Percentiles rank a stretch among this genome's conserved stretches.
phyloP scores from a whole-genome alignment of 2,329 filamentous ascomycete species.

The Aspergillus pseudoterreus region DNA sequence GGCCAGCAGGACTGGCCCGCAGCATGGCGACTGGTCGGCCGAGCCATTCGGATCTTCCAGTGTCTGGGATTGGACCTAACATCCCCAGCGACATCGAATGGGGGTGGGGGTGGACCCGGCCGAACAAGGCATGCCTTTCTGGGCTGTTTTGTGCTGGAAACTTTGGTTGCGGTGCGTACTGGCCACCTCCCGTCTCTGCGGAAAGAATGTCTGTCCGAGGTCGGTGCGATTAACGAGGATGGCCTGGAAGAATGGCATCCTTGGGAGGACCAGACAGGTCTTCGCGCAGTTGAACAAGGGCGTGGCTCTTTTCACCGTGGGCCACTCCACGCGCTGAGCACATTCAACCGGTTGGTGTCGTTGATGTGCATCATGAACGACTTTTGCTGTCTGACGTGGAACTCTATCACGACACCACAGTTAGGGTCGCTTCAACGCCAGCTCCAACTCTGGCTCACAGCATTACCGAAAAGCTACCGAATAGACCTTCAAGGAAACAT shows the following conservation, averaged over 20 bases:
- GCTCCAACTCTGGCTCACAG: conserved; percentile 29
- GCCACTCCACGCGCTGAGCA: conserved; percentile 48
- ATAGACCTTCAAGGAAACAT: conserved; percentile 25
- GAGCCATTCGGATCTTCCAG: conserved; percentile 54
- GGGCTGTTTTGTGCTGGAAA: conserved; percentile 54
- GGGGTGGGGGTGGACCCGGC: conserved; percentile 23
- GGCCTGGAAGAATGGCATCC: conserved; percentile 72
- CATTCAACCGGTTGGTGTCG: conserved; percentile 50
- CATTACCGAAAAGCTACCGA: conserved; percentile 28
- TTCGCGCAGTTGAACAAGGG: conserved; percentile 23
- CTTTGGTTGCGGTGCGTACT: conserved; percentile 47
- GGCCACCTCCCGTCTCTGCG: conserved; percentile 45
- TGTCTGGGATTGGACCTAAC: conserved; percentile 26
- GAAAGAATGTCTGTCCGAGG: conserved; percentile 48
- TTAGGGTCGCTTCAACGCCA: conserved; percentile 29
- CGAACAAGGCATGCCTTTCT: conserved; percentile 45
- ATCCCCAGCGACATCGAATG: conserved; percentile 50
- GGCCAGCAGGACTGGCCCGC: conserved; percentile 53
- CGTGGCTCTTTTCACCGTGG: conserved; percentile 31
- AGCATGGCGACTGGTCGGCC: conserved; percentile 63
- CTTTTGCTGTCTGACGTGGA: conserved; percentile 25
- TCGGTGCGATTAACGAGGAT: conserved; percentile 57
- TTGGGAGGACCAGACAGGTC: conserved; percentile 54
- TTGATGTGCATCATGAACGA: conserved; percentile 34
- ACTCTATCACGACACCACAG: conserved; percentile 18